Evolutionary conservation across 108 stramenopile species (phyloP).

Genomic region (Conticribra weissflogii): DNA sequence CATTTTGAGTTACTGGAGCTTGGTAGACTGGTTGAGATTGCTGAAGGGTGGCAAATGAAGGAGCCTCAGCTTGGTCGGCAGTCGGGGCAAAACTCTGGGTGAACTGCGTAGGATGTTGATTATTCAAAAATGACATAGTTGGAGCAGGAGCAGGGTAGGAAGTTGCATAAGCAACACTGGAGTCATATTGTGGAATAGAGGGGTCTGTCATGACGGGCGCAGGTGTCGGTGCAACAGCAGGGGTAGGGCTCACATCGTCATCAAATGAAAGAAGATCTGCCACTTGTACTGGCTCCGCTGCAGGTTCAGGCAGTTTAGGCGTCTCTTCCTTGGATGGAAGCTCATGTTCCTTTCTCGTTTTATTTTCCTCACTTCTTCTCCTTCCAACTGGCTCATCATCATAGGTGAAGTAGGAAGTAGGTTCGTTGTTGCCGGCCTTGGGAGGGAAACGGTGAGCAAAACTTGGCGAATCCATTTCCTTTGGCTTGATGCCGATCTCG

Average conservation of each 20-base stretch:
- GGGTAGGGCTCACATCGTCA: conserved; percentile 18
- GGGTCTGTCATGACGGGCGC: conserved; percentile 6
- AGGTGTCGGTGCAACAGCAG: conserved; percentile 15
- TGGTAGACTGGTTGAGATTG: neutral
- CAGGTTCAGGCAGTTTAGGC: neutral
- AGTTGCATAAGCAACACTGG: neutral
- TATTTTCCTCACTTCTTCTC: neutral
- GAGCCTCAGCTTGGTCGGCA: neutral
- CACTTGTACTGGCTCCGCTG: conserved; percentile 27
- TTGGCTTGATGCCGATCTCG: neutral
- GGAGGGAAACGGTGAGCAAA: no score
- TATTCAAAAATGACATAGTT: neutral
- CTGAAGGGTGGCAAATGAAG: neutral
- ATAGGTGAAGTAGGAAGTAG: no score
- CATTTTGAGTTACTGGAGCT: conserved; percentile 1
- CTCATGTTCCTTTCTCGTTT: neutral
- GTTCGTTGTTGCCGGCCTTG: neutral
- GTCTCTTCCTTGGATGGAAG: neutral
- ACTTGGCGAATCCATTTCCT: no score
- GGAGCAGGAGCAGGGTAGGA: neutral
- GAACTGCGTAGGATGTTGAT: neutral
- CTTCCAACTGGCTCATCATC: no score
- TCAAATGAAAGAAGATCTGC: conserved; percentile 47
- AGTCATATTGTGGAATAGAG: conserved; percentile 9
- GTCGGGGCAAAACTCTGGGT: conserved; percentile 18